Evolutionary conservation across 305 asterid species (phyloP), one percentile per base, ranked within the genome.

Genomic region (Ilex paraguariensis): DNA sequence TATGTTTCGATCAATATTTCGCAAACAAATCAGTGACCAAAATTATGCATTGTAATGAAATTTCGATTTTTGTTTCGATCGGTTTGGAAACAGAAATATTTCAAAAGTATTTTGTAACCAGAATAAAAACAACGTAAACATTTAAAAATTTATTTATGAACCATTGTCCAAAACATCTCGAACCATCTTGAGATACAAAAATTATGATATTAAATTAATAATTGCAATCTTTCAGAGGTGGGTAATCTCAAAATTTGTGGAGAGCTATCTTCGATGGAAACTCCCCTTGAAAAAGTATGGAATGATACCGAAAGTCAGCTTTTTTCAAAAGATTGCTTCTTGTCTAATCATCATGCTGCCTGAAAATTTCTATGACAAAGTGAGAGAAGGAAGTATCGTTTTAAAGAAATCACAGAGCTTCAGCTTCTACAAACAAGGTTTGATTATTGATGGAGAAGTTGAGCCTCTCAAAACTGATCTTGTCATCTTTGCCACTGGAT

Each of bases 401-500:
- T 33, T 88, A 0, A 82, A 58, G 77, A 71, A 67, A 59, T 66
- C 85, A 1, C 16, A 69, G 28, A 50, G 12, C 15, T 54, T 77
- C 21, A 13, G 51, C 17, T 84, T 86, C 69, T 66, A 81, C 55
- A 62, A 77, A 57, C 79, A 83, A 57, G 91, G 96, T 1, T 12
- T 85, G 54, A 69, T 78, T 55, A 53, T 81, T 61, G 84, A 79
- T 57, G 87, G 69, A 52, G 79, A 82, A 61, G 12, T 63, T n/a
- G 52, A 63, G 10, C 79, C 83, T 3, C 1, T 79, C 6, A 67
- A 82, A 57, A 80, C 78, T 5, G 95, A 85, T 64, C 6, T 88
- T 1, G 87, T 86, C 30, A 79, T 88, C 10, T 69, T 80, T 14
- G 90, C 92, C 16, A 88, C 95, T 4, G 95, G 95, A 52, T 86